A percentile compares a stretch with the other conserved stretches of the same genome.
Evolutionary conservation across 345 rosid species (phyloP).

Genomic region (Gossypium sturtianum): DNA sequence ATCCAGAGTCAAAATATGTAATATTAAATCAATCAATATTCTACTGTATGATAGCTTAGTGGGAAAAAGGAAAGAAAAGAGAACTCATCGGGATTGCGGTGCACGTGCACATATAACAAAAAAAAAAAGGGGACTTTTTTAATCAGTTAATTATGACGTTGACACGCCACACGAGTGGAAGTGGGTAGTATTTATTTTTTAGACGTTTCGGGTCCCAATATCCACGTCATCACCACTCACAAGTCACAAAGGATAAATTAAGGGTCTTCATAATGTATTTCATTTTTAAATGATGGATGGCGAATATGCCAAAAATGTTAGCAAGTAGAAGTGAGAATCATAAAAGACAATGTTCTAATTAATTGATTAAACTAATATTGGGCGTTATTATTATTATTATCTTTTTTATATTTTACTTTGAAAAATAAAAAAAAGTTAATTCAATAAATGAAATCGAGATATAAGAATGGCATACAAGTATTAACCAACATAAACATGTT

Average conservation of each 20-base stretch:
- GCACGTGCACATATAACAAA: slow-evolving; percentile 26
- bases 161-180: slow-evolving; percentile 37
- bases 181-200: not conserved
- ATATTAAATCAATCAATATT: no score
- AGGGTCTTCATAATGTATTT: slow-evolving; percentile 16
- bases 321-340: not conserved
- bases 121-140: not conserved
- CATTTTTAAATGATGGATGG: not conserved
- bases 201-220: slow-evolving; percentile 4
- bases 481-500: no score
- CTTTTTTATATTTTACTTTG: not conserved
- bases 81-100: slow-evolving; percentile 24
- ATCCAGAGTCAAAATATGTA: no score
- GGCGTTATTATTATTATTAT: not conserved
- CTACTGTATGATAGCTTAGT: no score
- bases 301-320: not conserved
- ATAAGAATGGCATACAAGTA: no score
- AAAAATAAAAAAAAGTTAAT: not conserved
- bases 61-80: not conserved
- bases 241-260: slow-evolving; percentile 19
- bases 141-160: not conserved
- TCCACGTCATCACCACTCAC: slow-evolving; percentile 19
- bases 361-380: not conserved
- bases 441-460: no score
- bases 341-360: slow-evolving; percentile 20